Evolutionary conservation across 345 rosid species (phyloP).

Genomic region (Eucalyptus sideroxylon): DNA sequence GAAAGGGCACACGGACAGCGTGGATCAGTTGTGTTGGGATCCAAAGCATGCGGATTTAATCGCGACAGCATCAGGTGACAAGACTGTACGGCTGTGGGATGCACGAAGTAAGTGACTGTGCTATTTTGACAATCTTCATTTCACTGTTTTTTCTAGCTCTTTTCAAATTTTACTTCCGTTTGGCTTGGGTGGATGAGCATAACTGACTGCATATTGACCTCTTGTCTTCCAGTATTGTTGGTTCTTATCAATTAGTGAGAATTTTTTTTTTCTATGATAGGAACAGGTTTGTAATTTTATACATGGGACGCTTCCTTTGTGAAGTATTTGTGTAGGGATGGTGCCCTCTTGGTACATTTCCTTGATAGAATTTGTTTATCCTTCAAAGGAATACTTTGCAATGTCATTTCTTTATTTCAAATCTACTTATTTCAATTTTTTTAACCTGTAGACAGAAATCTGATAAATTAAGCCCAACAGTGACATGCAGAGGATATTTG

Average conservation of each 20-base stretch:
- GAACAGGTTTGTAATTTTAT: neutral
- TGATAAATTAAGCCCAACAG: neutral
- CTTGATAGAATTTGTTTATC: neutral
- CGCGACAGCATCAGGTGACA: conserved; percentile 98
- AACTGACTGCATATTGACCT: neutral
- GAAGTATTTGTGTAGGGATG: neutral
- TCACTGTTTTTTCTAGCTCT: neutral
- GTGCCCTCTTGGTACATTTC: neutral
- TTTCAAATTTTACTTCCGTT: neutral
- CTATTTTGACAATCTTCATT: neutral
- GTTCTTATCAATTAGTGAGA: neutral
- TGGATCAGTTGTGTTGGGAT: conserved; percentile 99
- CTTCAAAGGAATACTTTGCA: neutral
- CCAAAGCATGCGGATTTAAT: conserved; percentile 89
- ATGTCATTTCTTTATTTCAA: neutral
- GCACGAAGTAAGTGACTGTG: conserved; percentile 71
- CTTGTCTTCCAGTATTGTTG: neutral
- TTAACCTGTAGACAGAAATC: neutral
- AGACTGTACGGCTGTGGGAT: conserved; percentile 97
- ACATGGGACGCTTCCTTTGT: neutral
- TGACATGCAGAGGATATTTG: neutral
- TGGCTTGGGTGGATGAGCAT: neutral
- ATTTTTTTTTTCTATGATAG: neutral
- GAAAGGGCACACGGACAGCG: conserved; percentile 97
- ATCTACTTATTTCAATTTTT: neutral